Evolutionary conservation across 2,329 filamentous ascomycete genomes (phyloP).

Genomic region (Trichophyton rubrum): DNA sequence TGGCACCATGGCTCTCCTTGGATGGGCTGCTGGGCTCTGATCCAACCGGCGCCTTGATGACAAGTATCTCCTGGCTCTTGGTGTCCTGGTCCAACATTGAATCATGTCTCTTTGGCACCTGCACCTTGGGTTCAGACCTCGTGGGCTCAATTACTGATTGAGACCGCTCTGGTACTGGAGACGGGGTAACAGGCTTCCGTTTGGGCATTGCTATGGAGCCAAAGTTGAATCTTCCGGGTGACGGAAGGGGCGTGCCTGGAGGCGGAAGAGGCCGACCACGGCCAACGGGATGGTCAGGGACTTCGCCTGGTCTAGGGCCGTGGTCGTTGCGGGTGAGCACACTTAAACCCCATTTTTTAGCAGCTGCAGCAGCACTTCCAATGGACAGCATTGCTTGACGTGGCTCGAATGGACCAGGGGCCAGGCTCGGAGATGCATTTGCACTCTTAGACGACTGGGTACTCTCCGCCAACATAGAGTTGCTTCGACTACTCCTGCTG

Average conservation of each 20-base stretch:
- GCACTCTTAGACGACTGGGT: not conserved
- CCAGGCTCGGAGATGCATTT: not conserved
- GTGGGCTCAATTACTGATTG: conserved; percentile 21
- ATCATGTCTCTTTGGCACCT: conserved; percentile 38
- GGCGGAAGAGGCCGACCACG: conserved; percentile 71
- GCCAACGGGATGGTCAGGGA: conserved; percentile 60
- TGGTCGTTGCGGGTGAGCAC: conserved; percentile 36
- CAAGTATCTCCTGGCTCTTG: conserved; percentile 43
- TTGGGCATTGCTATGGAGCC: conserved; percentile 48
- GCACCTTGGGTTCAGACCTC: conserved; percentile 33
- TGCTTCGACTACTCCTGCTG: not conserved
- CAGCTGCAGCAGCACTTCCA: conserved; percentile 42
- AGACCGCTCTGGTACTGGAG: conserved; percentile 22
- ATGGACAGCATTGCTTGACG: conserved; percentile 32
- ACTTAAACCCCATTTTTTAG: conserved; percentile 48
- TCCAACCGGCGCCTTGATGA: conserved; percentile 53
- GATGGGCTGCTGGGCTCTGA: conserved; percentile 28
- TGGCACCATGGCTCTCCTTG: not conserved
- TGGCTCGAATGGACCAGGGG: conserved; percentile 6
- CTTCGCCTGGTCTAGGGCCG: conserved; percentile 28
- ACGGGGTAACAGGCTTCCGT: conserved; percentile 49
- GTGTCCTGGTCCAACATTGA: conserved; percentile 23
- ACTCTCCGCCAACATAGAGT: not conserved
- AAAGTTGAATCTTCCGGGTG: conserved; percentile 46
- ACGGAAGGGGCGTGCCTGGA: conserved; percentile 65